Percentiles rank a stretch among this genome's conserved stretches.
phyloP scores from a whole-genome alignment of 257 asterid species.

The Oldenlandia corymbosa region DNA sequence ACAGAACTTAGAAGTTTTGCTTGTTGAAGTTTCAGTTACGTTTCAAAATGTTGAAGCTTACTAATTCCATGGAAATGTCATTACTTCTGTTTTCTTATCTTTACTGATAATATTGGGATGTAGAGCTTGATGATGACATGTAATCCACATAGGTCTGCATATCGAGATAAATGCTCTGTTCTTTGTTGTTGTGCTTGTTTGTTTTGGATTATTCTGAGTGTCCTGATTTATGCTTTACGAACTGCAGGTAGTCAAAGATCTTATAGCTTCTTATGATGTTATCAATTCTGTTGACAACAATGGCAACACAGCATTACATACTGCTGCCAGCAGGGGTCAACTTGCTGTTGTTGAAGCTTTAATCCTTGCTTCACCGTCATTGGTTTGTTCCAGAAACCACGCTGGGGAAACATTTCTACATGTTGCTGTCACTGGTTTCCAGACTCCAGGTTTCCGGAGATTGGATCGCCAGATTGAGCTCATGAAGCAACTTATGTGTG shows the following conservation, averaged over 20 bases:
- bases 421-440: conserved; percentile 69
- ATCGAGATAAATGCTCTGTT: no score
- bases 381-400: conserved; percentile 40
- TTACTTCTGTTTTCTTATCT: no score
- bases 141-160: no score
- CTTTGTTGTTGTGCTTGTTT: neutral
- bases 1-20: neutral
- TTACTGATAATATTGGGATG: no score
- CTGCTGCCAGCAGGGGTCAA: conserved; percentile 88
- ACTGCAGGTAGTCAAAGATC: conserved; percentile 67
- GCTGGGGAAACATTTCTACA: conserved; percentile 81
- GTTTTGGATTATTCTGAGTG: neutral
- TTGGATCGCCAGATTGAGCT: conserved; percentile 72
- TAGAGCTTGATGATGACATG: no score
- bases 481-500: conserved; percentile 51
- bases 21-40: neutral
- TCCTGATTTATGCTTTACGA: neutral
- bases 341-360: conserved; percentile 69
- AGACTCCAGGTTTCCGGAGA: conserved; percentile 78
- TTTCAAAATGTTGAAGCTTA: neutral
- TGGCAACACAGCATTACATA: conserved; percentile 82
- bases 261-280: conserved; percentile 38
- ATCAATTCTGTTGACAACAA: conserved; percentile 57
- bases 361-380: conserved; percentile 55
- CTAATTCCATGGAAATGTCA: neutral